phyloP scores from a whole-genome alignment of 2,329 filamentous ascomycete genomes.

The Calonectria hongkongensis region DNA sequence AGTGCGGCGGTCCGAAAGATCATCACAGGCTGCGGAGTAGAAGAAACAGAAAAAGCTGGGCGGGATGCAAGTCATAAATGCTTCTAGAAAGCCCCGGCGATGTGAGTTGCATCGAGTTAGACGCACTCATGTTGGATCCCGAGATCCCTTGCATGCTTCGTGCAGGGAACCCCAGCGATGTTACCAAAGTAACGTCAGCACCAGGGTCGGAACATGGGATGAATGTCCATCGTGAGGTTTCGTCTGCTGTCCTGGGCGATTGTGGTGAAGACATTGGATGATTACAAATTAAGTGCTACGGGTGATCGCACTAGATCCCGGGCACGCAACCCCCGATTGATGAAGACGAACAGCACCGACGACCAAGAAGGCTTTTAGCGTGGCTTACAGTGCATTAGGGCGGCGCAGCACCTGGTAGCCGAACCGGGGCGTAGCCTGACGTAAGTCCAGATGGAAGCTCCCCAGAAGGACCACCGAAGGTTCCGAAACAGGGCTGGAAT shows the following conservation, averaged over 20 bases:
- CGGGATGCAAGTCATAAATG: slow-evolving; percentile 26
- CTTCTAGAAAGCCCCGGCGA: slow-evolving; percentile 11
- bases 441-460: slow-evolving; percentile 28
- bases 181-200: slow-evolving; percentile 31
- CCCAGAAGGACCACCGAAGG: slow-evolving; percentile 16
- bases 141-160: slow-evolving; percentile 30
- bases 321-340: slow-evolving; percentile 22
- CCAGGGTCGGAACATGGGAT: slow-evolving; percentile 23
- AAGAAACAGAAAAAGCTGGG: slow-evolving; percentile 20
- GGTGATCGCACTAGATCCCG: slow-evolving; percentile 28
- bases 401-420: slow-evolving; percentile 7
- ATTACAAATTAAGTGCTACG: slow-evolving; percentile 29
- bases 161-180: slow-evolving; percentile 9
- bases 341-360: neutral
- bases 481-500: slow-evolving; percentile 22
- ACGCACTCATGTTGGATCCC: slow-evolving; percentile 22
- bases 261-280: slow-evolving; percentile 24
- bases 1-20: slow-evolving; percentile 29
- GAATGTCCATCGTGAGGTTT: slow-evolving; percentile 19
- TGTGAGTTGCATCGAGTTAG: neutral
- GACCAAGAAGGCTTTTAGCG: slow-evolving; percentile 13
- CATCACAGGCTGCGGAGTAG: slow-evolving; percentile 15
- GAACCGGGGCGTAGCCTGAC: slow-evolving; percentile 13
- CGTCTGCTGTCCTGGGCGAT: neutral
- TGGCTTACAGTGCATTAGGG: slow-evolving; percentile 30